phyloP scores from a whole-genome alignment of 805 yeast species.

The Isabelozyma heimii region DNA sequence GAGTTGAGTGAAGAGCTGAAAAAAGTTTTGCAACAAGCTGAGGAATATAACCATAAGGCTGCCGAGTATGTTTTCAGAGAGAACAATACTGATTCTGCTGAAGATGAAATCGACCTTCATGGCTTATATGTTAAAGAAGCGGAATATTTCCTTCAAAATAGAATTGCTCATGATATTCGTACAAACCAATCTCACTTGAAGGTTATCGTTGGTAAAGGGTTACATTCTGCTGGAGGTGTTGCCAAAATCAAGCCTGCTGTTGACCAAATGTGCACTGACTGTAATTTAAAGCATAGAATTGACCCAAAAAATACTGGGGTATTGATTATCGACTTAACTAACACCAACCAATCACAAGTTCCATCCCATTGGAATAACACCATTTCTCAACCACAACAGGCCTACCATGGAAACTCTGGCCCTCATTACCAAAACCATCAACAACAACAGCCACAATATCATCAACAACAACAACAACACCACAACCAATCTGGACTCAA shows the following conservation, averaged over 20 bases:
- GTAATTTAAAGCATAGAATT: slow-evolving; percentile 55
- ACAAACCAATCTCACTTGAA: slow-evolving; percentile 60
- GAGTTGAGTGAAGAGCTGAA: slow-evolving; percentile 70
- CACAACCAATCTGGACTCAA: too few species aligned
- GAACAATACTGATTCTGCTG: slow-evolving; percentile 82
- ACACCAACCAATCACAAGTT: slow-evolving; percentile 22
- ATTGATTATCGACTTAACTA: slow-evolving; percentile 58
- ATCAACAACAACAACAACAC: slow-evolving; percentile 12
- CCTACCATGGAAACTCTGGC: slow-evolving; percentile 18
- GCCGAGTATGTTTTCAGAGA: slow-evolving; percentile 87
- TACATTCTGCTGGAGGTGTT: slow-evolving; percentile 76
- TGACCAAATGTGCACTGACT: slow-evolving; percentile 69
- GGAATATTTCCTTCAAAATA: slow-evolving; percentile 64
- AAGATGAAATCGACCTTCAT: slow-evolving; percentile 88
- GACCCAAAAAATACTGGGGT: slow-evolving; percentile 82
- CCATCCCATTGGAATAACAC: slow-evolving; percentile 30
- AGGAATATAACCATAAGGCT: slow-evolving; percentile 70
- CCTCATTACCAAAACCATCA: slow-evolving; percentile 23
- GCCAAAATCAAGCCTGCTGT: slow-evolving; percentile 91
- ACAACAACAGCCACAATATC: slow-evolving; percentile 15
- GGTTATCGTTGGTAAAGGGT: slow-evolving; percentile 92
- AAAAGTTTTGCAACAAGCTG: slow-evolving; percentile 57
- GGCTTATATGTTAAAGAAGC: slow-evolving; percentile 92
- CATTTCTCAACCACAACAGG: slow-evolving; percentile 11
- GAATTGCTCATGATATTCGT: slow-evolving; percentile 65